Percentiles rank a stretch among this genome's conserved stretches.
Evolutionary conservation across 805 yeast genomes (phyloP).

Genomic region (Starmera dryadoides): DNA sequence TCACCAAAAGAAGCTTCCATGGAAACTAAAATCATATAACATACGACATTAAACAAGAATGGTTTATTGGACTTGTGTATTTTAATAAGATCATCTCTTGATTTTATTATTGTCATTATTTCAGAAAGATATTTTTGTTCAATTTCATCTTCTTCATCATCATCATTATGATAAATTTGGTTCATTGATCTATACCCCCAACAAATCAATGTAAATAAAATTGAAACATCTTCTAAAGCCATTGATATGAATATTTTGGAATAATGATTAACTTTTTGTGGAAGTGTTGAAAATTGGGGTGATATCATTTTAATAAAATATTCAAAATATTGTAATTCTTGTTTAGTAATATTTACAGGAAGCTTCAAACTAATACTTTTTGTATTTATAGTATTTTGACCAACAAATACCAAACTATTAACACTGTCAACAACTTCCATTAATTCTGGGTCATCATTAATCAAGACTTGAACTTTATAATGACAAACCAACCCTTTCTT

Average conservation of each 20-base stretch:
- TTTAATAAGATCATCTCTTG: constrained; percentile 17
- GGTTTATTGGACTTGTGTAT: constrained; percentile 10
- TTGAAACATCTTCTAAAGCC: constrained; percentile 34
- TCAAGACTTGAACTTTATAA: constrained; percentile 3
- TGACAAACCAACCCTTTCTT: constrained; percentile 24
- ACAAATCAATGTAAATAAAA: constrained; percentile 38
- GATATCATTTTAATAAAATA: constrained; percentile 38
- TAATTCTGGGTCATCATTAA: constrained; percentile 11
- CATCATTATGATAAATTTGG: constrained; percentile 6
- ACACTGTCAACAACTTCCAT: constrained; percentile 5
- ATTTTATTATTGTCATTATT: background rate
- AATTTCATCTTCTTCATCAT: constrained; percentile 10
- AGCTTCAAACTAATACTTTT: constrained; percentile 12
- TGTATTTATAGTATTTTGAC: constrained; percentile 7
- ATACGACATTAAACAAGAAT: constrained; percentile 10
- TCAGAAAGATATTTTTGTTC: background rate
- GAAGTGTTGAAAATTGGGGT: constrained; percentile 30
- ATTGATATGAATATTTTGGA: constrained; percentile 36
- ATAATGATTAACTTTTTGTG: constrained; percentile 37
- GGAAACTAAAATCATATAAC: constrained; percentile 14
- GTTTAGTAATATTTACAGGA: constrained; percentile 25
- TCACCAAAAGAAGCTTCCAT: constrained; percentile 19
- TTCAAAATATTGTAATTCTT: constrained; percentile 31
- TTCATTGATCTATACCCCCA: constrained; percentile 39
- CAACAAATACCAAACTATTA: constrained; percentile 7